phyloP scores from a whole-genome alignment of 345 rosid species.

The Xanthoceras sorbifolium region DNA sequence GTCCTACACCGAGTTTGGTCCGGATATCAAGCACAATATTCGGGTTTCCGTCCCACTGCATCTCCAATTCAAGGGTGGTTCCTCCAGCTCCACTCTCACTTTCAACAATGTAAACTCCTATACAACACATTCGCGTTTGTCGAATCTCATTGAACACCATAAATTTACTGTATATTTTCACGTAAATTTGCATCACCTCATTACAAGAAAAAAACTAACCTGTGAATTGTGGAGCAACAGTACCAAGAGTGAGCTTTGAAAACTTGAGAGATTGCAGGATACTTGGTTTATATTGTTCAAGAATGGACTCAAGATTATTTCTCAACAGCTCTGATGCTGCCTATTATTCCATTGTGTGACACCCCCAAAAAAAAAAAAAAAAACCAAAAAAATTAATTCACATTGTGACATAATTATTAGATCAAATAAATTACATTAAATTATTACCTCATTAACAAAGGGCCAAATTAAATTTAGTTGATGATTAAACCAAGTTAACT shows the following conservation, averaged over 20 bases:
- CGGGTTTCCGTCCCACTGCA: conserved; percentile 97
- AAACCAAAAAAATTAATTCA: not conserved
- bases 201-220: conserved; percentile 45
- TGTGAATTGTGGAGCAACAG: conserved; percentile 96
- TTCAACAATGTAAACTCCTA: conserved; percentile 77
- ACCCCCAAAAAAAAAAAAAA: not conserved
- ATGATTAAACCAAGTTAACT: conserved; percentile 86
- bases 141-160: not conserved
- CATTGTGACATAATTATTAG: not conserved
- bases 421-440: not conserved
- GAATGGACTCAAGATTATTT: conserved; percentile 79
- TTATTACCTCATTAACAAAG: conserved; percentile 70
- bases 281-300: conserved; percentile 76
- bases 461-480: conserved; percentile 94
- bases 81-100: conserved; percentile 46
- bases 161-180: not conserved
- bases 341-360: conserved; percentile 39
- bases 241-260: conserved; percentile 83
- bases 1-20: conserved; percentile 69
- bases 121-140: not conserved
- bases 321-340: conserved; percentile 91
- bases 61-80: conserved; percentile 79
- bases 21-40: conserved; percentile 69
- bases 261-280: conserved; percentile 75
- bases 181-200: conserved; percentile 8